Evolutionary conservation across 2,329 filamentous ascomycete species (phyloP).

Genomic region (Akanthomyces dipterigenus): DNA sequence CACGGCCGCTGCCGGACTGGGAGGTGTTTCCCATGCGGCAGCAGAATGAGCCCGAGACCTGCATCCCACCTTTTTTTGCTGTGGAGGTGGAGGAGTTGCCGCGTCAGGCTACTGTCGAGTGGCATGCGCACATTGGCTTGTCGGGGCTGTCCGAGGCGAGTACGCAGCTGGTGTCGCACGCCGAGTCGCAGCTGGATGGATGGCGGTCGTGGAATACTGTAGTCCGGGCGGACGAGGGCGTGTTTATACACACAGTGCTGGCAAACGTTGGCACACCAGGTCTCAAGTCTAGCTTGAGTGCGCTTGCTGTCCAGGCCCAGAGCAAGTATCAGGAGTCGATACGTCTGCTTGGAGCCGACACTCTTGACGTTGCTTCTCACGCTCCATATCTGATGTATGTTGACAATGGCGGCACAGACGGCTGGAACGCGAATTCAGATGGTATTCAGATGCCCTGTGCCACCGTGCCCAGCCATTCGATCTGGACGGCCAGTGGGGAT

Average conservation of each 20-base stretch:
- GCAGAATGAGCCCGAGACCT: conserved; percentile 27
- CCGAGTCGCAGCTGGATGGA: conserved; percentile 14
- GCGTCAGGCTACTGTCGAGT: conserved; percentile 69
- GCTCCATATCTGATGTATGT: conserved; percentile 27
- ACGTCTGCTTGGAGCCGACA: conserved; percentile 1
- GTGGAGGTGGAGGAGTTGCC: conserved; percentile 74
- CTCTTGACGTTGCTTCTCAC: conserved; percentile 2
- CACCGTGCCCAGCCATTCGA: conserved; percentile 13
- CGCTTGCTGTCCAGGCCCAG: conserved; percentile 16
- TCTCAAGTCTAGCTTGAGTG: neutral
- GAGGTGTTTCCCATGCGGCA: conserved; percentile 33
- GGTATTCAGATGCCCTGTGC: conserved; percentile 15
- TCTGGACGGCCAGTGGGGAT: conserved; percentile 4
- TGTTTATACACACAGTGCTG: conserved; percentile 26
- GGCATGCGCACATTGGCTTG: conserved; percentile 65
- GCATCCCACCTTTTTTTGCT: conserved; percentile 62
- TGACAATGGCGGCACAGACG: neutral
- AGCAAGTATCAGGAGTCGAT: neutral
- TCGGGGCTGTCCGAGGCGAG: conserved; percentile 23
- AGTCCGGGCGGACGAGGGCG: conserved; percentile 16
- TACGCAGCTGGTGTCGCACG: conserved; percentile 19
- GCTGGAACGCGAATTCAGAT: conserved; percentile 14
- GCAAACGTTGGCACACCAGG: conserved; percentile 13
- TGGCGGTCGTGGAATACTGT: conserved; percentile 25
- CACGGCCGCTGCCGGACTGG: conserved; percentile 44